These are phyloP conservation scores for Amoebophrya sp. DNA, from an alignment of 169 alveolate genomes.

Conservation along the genomic window DNA sequence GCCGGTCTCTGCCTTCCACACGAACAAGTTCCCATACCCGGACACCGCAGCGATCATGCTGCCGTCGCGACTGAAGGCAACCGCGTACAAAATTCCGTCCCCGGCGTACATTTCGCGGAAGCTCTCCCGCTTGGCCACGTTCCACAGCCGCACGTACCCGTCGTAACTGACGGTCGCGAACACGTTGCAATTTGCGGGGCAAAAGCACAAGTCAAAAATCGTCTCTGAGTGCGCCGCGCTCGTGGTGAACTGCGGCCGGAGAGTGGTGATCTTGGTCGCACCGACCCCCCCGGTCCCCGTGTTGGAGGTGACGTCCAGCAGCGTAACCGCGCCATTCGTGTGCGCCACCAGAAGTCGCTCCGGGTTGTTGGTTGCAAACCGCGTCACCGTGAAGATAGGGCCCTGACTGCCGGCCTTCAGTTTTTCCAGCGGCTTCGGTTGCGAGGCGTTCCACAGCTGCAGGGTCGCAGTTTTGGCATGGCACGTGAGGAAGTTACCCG, in stretches of 20 bases:
- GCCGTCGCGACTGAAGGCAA: not conserved
- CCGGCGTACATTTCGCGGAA: not conserved
- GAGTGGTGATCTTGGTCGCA: not conserved
- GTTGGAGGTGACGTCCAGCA: not conserved
- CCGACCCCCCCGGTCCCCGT: slow-evolving; percentile 7
- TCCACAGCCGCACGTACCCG: not conserved
- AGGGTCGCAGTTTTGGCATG: not conserved
- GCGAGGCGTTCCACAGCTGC: not conserved
- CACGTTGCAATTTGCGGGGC: not conserved
- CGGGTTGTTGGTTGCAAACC: not conserved
- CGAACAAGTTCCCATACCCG: not conserved
- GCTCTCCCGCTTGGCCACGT: not conserved
- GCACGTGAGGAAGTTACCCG: not conserved
- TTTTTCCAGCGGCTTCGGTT: slow-evolving; percentile 10
- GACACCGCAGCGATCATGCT: not conserved
- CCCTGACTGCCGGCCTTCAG: not conserved
- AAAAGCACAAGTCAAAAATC: not conserved
- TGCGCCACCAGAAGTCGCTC: not conserved
- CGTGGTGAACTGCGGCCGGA: not conserved
- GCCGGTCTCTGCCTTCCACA: not conserved
- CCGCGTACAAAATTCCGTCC: not conserved
- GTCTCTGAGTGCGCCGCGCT: not conserved
- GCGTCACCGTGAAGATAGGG: not conserved
- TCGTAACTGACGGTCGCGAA: not conserved
- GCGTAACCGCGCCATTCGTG: not conserved